phyloP scores from a whole-genome alignment of 371 early-diverging fungal genomes.

The Thermomucor indicae-seudaticae region DNA sequence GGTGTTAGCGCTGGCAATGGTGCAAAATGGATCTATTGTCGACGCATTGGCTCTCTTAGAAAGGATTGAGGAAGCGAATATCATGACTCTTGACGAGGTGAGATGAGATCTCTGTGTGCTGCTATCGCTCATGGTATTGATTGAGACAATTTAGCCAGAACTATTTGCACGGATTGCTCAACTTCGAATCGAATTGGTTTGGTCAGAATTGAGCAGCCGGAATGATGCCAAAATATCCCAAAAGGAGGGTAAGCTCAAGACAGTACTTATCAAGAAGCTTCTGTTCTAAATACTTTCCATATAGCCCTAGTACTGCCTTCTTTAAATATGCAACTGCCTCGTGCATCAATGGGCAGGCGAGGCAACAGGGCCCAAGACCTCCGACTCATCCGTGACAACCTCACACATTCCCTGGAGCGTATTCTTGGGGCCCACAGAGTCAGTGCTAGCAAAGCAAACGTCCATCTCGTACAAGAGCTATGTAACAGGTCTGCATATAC shows the following conservation, averaged over 20 bases:
- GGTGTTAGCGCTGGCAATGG: conserved; percentile 6
- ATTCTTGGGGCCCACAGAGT: conserved; percentile 14
- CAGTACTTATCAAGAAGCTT: no score
- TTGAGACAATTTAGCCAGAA: neutral
- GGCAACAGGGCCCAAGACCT: neutral
- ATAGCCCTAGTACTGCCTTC: conserved; percentile 12
- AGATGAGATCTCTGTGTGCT: neutral
- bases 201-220: no score
- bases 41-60: conserved; percentile 4
- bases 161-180: neutral
- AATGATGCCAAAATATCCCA: no score
- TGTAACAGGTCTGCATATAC: conserved; percentile 13
- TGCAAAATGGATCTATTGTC: neutral
- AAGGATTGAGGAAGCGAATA: conserved; percentile 1
- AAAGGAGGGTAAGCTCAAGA: no score
- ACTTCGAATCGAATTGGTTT: no score
- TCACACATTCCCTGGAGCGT: conserved; percentile 15
- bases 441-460: conserved; percentile 12
- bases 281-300: neutral
- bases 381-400: conserved; percentile 11
- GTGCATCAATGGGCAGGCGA: conserved; percentile 1
- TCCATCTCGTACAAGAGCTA: conserved; percentile 12
- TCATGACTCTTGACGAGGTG: neutral
- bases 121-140: neutral
- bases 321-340: conserved; percentile 8